Base-by-base conservation (phyloP, 2,329 filamentous ascomycete species). In the Penicillium italicum region DNA sequence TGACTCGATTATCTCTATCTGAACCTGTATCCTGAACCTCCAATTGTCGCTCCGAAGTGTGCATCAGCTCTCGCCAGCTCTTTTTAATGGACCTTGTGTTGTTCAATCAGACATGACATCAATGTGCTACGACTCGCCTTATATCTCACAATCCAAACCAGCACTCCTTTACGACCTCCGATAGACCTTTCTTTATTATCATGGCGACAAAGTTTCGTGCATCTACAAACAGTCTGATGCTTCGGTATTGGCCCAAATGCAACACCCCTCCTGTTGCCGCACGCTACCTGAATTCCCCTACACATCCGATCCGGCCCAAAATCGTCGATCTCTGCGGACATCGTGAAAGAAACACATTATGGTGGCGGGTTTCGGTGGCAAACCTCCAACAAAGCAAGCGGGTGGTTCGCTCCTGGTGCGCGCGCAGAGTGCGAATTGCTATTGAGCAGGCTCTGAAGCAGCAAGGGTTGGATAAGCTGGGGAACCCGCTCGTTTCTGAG, bases 351-450 rank as follows among this genome's bases (percentile, higher is more conserved):
- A 69, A 75, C 62, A 71, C 69, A 33, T 71, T 85, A 18, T 80
- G 80, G 75, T 82, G 78, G 77, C 67, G 69, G 16, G 73, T 79
- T 6, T 74, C 54, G 49, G 68, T 54, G 58, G 69, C 50, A 57
- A 64, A 57, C 50, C 67, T 64, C 51, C 59, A 60, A 16, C 20
- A 61, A 3, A 66, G 68, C 22, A 80, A 77, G 53, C 70, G 71
- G 8, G 75, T 77, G 22, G 73, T 84, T n/a, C 73, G 82, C 20
- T 76, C 74, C 12, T 77, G 74, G 69, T 70, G 69, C 24, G 68
- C 69, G 24, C 73, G 77, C 56, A 76, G 78, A 63, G 61, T 78
- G 28, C 71, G 75, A 41, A 60, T 69, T 30, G 80, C 79, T 3
- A 76, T 84, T 45, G 62, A 64, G 42, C 68, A 75, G 46, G 77